A percentile compares a stretch with the other conserved stretches of the same genome.
Evolutionary conservation across 345 rosid genomes (phyloP).

Genomic region (Crucihimalaya himalaica): DNA sequence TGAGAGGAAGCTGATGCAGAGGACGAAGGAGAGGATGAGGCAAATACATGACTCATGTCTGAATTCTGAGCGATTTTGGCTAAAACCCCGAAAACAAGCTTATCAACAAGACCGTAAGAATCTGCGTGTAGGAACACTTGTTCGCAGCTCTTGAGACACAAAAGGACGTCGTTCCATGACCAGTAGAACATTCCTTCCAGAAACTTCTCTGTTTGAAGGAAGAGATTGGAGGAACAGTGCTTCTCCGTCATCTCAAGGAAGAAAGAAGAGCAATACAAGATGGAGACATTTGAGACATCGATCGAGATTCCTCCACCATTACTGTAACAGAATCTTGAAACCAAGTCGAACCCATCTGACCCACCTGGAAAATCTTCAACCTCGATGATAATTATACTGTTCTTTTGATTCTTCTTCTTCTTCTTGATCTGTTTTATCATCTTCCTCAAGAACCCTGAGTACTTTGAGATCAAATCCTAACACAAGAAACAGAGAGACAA

Average conservation of each 20-base stretch:
- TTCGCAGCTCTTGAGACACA: constrained; percentile 60
- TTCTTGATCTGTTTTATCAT: constrained; percentile 52
- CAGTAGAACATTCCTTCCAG: constrained; percentile 63
- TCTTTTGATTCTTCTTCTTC: constrained; percentile 47
- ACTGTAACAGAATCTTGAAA: constrained; percentile 68
- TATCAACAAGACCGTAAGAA: constrained; percentile 55
- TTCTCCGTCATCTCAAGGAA: constrained; percentile 72
- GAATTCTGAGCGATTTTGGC: constrained; percentile 67
- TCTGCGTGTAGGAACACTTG: constrained; percentile 56
- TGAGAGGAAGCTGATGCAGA: constrained; percentile 39
- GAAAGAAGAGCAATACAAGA: constrained; percentile 60
- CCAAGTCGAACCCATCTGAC: constrained; percentile 63
- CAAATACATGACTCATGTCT: constrained; percentile 41
- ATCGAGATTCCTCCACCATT: constrained; percentile 52
- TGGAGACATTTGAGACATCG: constrained; percentile 53
- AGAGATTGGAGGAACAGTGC: constrained; percentile 51
- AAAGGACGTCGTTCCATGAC: constrained; percentile 62
- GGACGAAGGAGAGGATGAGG: constrained; percentile 53
- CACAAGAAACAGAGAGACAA: constrained; percentile 27
- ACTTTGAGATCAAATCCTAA: constrained; percentile 53
- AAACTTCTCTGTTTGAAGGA: constrained; percentile 56
- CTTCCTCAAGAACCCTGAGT: constrained; percentile 61
- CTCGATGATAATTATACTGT: constrained; percentile 44
- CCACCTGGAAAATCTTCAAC: constrained; percentile 68
- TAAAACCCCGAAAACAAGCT: constrained; percentile 52